These are phyloP conservation scores for Ophiostoma quercus DNA, from an alignment of 2,329 filamentous ascomycete genomes.

Conservation along the genomic window DNA sequence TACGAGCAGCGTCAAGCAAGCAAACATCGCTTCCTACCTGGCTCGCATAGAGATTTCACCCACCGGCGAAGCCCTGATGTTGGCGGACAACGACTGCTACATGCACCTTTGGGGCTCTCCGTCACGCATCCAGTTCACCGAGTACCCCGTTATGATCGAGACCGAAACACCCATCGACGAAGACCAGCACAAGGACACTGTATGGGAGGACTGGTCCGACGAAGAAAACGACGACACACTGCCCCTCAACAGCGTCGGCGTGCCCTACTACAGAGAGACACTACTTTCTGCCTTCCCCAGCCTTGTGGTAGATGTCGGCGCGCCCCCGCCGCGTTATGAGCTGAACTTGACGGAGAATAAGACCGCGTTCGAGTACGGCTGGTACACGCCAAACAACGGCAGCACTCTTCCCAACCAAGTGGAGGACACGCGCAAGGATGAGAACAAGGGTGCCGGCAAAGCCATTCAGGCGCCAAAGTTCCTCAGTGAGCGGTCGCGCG, in stretches of 20 bases:
- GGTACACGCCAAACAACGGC: constrained; percentile 71
- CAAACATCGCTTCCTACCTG: constrained; percentile 69
- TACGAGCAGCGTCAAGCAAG: constrained; percentile 76
- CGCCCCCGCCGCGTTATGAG: constrained; percentile 72
- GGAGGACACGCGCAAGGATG: constrained; percentile 64
- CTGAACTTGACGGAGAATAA: constrained; percentile 62
- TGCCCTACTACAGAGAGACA: constrained; percentile 87
- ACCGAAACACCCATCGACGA: constrained; percentile 60
- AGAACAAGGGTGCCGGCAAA: constrained; percentile 49
- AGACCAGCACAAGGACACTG: constrained; percentile 33
- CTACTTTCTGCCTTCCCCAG: constrained; percentile 87
- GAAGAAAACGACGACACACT: constrained; percentile 39
- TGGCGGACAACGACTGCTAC: constrained; percentile 71
- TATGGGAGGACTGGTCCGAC: constrained; percentile 28
- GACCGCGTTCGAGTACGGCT: constrained; percentile 67
- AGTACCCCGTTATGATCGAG: constrained; percentile 71
- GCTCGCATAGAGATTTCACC: constrained; percentile 79
- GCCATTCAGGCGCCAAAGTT: constrained; percentile 79
- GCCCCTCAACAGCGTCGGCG: constrained; percentile 77
- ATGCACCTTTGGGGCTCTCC: constrained; percentile 88
- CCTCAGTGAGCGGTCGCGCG: constrained; percentile 83
- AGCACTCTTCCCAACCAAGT: constrained; percentile 74
- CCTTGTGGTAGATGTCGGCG: constrained; percentile 77
- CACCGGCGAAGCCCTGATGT: constrained; percentile 76
- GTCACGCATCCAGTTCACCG: constrained; percentile 78